Evolutionary conservation across 177 flowering plant species (phyloP).

Genomic region (Vitis hybrid): DNA sequence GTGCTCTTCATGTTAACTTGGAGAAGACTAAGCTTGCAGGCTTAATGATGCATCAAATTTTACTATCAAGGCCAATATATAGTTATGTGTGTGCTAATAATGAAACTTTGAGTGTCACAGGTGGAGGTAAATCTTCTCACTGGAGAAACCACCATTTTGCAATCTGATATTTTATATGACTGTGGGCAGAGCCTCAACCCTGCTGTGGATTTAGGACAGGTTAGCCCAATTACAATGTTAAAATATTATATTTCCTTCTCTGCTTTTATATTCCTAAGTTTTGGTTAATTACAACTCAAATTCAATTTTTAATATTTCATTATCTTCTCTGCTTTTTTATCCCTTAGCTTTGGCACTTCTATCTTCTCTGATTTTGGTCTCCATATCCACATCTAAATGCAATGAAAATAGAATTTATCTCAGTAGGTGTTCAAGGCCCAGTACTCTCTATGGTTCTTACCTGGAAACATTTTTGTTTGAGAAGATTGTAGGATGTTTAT

Average conservation of each 20-base stretch:
- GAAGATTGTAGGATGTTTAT: no score
- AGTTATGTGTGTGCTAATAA: background rate
- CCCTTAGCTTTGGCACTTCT: background rate
- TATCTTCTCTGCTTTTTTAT: background rate
- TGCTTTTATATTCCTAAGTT: no score
- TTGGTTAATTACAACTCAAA: background rate
- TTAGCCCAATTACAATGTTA: constrained; percentile 15
- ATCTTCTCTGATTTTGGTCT: no score
- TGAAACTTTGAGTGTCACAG: constrained; percentile 30
- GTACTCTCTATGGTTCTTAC: no score
- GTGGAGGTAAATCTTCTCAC: constrained; percentile 87
- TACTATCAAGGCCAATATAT: no score
- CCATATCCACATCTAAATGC: no score
- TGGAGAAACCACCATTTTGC: constrained; percentile 75
- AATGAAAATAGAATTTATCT: no score
- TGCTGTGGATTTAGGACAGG: constrained; percentile 88
- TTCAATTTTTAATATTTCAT: background rate
- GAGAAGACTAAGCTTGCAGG: background rate
- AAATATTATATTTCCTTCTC: no score
- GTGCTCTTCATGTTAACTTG: background rate
- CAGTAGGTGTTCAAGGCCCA: no score
- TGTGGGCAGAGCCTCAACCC: constrained; percentile 82
- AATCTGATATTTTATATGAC: constrained; percentile 75
- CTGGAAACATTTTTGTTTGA: no score
- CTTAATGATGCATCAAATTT: background rate